Conservation (phyloP, 225 moss, liverwort and hornwort species). For the Lunularia cruciata region DNA sequence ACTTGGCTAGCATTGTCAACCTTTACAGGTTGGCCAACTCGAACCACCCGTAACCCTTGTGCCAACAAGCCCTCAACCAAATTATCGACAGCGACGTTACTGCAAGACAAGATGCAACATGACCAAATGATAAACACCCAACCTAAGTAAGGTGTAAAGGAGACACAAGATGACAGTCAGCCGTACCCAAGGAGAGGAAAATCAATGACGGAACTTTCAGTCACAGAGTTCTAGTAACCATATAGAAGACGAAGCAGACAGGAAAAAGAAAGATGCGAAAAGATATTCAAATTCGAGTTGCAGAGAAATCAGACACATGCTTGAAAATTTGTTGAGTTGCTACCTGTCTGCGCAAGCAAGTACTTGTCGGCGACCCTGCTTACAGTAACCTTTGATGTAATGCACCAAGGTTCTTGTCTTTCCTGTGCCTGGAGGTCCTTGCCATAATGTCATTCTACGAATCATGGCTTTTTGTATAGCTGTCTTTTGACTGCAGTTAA, state of each 20-base stretch:
- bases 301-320: too few species aligned
- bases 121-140: slow-evolving; percentile 1
- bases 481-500: slow-evolving; percentile 73
- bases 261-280: not conserved
- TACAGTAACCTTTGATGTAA: slow-evolving; percentile 45
- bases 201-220: not conserved
- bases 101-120: slow-evolving; percentile 34
- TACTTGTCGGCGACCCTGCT: slow-evolving; percentile 43
- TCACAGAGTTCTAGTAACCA: too few species aligned
- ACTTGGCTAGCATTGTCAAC: slow-evolving; percentile 39
- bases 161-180: not conserved
- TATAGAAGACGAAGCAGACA: not conserved
- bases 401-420: slow-evolving; percentile 92
- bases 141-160: not conserved
- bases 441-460: slow-evolving; percentile 81
- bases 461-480: slow-evolving; percentile 81
- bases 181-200: not conserved
- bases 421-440: slow-evolving; percentile 97
- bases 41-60: slow-evolving; percentile 87
- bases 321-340: not conserved
- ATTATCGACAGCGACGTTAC: slow-evolving; percentile 99
- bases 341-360: slow-evolving; percentile 58
- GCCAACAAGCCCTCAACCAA: slow-evolving; percentile 89
- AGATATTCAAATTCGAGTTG: too few species aligned
- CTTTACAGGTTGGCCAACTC: slow-evolving; percentile 98